Base-by-base conservation (phyloP, 208 protist species). In the Endotrypanum monterogeii region DNA sequence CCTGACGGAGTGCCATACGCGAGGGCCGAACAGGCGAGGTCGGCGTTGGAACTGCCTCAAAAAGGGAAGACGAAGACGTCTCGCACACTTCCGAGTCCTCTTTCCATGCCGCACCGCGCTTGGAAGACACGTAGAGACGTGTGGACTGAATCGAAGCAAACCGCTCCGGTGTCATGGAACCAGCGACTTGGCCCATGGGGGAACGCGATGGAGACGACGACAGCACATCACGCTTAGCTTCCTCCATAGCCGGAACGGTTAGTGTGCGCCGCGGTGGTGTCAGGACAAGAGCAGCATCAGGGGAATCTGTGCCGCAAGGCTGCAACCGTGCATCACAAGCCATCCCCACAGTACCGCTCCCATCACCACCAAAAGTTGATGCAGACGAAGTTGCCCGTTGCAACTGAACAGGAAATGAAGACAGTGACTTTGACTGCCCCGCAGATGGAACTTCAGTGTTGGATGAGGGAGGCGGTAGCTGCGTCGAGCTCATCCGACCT, bases 121-220 rank as follows among this genome's bases (percentile, higher is more conserved):
- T 25, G 0, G 84, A 71, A 0, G 84, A 89, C 25, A 89, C 84
- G 69, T 85, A 68, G 41, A 89, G 78, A 3, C 65, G 76, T 20
- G 51, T 75, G 5, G 65, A 79, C 28, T 67, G 77, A 23, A 83
- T 74, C 5, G 73, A 37, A 16, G 67, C 68, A 7, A 79, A 23
- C 3, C 73, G 78, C 35, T 74, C 77, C 23, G 71, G 66, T 2
- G 77, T 37, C 6, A 71, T 7, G 0, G 69, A 71, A 6, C 65
- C 41, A 2, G 7, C 30, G 56, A 9, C 46, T 16, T 25, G 35
- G 35, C 41, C 41, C 2, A 5, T 48, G 52, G 16, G 16, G 18
- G 8, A 5, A 14, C 56, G 70, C 8, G 58, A 82, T 6, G 67
- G 71, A 18, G 61, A 61, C 35, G 76, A 81, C 12, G 70, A 76